Evolutionary conservation across 306 rosid species (phyloP).

Genomic region (Cajanus cajan): DNA sequence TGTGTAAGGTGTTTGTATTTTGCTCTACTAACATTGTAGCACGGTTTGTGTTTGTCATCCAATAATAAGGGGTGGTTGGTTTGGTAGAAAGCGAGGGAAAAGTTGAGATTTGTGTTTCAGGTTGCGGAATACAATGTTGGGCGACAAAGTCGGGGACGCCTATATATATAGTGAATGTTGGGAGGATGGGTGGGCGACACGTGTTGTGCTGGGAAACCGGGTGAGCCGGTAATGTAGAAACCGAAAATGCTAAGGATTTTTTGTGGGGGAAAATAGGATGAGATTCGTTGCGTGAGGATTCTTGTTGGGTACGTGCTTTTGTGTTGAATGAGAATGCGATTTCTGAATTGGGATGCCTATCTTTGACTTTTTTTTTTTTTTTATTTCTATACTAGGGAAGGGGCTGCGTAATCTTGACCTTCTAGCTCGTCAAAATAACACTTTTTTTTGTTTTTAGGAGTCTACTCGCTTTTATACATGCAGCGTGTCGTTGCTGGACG

Average conservation of each 20-base stretch:
- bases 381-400: not conserved
- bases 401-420: not conserved
- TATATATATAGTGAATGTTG: constrained; percentile 28
- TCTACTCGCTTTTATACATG: not conserved
- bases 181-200: constrained; percentile 37
- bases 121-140: not conserved
- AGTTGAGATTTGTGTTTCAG: not conserved
- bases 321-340: constrained; percentile 20
- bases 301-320: not conserved
- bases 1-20: not conserved
- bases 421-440: not conserved
- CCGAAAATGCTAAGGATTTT: not conserved
- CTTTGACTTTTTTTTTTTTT: constrained; percentile 27
- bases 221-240: constrained; percentile 35
- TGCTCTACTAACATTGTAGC: constrained; percentile 45
- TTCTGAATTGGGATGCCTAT: not conserved
- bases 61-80: not conserved
- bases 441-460: not conserved
- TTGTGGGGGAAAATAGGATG: not conserved
- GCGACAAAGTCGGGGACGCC: not conserved
- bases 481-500: not conserved
- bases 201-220: constrained; percentile 44
- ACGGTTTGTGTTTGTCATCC: constrained; percentile 49
- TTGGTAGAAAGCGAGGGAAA: not conserved
- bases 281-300: not conserved